These are phyloP conservation scores for Trichoderma sp. DNA, from an alignment of 2,329 filamentous ascomycete genomes.

Conservation along the genomic window DNA sequence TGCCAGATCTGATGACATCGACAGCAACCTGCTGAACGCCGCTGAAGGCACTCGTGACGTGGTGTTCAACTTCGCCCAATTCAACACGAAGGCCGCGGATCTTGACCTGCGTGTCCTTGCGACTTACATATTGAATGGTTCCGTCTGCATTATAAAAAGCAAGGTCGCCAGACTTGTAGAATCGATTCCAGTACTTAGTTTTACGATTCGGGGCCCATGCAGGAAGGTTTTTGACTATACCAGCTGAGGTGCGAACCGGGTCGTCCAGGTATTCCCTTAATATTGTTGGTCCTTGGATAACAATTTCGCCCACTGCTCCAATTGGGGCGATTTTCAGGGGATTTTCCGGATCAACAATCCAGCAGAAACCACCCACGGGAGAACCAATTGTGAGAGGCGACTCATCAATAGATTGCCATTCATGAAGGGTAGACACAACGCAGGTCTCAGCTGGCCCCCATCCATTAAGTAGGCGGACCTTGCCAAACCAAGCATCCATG, in stretches of 20 bases:
- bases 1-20: conserved; percentile 1
- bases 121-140: conserved; percentile 15
- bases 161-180: conserved; percentile 19
- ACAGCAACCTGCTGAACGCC: conserved; percentile 11
- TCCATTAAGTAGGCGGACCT: conserved; percentile 25
- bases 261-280: conserved; percentile 21
- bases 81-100: conserved; percentile 18
- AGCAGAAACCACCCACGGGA: conserved; percentile 17
- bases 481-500: conserved; percentile 21
- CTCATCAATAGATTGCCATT: conserved; percentile 13
- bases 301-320: conserved; percentile 18
- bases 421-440: conserved; percentile 18
- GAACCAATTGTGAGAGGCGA: conserved; percentile 19
- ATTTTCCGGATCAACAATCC: conserved; percentile 18
- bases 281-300: conserved; percentile 22
- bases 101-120: conserved; percentile 16
- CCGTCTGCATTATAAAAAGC: conserved; percentile 16
- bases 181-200: background rate
- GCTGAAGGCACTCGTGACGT: background rate
- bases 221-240: background rate
- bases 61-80: conserved; percentile 23
- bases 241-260: background rate
- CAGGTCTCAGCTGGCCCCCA: conserved; percentile 28
- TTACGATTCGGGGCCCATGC: conserved; percentile 14
- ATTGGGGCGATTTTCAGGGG: conserved; percentile 10